A percentile compares a stretch with the other conserved stretches of the same genome.
Evolutionary conservation across 805 yeast genomes (phyloP).

Genomic region (Kuraishia hungarica): DNA sequence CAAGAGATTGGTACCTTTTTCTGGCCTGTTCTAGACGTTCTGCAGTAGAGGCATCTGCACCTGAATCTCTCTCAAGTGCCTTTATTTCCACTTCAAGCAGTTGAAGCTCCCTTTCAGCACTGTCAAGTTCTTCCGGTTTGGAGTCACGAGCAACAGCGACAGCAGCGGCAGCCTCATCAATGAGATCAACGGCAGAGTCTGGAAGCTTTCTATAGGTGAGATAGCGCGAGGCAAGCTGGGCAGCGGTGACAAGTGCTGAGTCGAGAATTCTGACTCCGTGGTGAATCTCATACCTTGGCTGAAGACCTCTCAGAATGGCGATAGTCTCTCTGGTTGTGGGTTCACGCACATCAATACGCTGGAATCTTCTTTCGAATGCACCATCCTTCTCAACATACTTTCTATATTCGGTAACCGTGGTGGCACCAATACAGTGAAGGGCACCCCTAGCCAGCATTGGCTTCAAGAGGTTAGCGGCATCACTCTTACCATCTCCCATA

Average conservation of each 20-base stretch:
- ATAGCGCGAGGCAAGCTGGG: conserved; percentile 89
- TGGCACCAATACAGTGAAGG: conserved; percentile 97
- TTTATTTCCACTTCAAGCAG: conserved; percentile 91
- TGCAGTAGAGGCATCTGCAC: conserved; percentile 71
- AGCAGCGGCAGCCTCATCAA: conserved; percentile 93
- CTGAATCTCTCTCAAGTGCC: conserved; percentile 93
- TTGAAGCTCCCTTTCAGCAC: conserved; percentile 85
- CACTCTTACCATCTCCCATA: conserved; percentile 98
- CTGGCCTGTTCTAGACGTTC: conserved; percentile 79
- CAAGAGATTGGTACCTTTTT: conserved; percentile 71
- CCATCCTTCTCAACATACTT: conserved; percentile 92
- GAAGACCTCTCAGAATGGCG: conserved; percentile 93
- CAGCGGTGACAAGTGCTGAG: conserved; percentile 89
- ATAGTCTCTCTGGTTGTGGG: conserved; percentile 89
- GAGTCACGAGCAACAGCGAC: conserved; percentile 98
- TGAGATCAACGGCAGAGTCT: conserved; percentile 92
- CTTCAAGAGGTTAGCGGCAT: conserved; percentile 92
- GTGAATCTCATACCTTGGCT: conserved; percentile 90
- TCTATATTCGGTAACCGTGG: conserved; percentile 91
- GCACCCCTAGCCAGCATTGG: conserved; percentile 97
- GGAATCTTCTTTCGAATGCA: conserved; percentile 98
- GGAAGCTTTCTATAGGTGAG: conserved; percentile 93
- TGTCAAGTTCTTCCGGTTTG: conserved; percentile 93
- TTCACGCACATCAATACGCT: conserved; percentile 92
- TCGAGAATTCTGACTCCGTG: conserved; percentile 96